phyloP scores from a whole-genome alignment of 108 stramenopile genomes.

The Chaetoceros tenuissimus region DNA sequence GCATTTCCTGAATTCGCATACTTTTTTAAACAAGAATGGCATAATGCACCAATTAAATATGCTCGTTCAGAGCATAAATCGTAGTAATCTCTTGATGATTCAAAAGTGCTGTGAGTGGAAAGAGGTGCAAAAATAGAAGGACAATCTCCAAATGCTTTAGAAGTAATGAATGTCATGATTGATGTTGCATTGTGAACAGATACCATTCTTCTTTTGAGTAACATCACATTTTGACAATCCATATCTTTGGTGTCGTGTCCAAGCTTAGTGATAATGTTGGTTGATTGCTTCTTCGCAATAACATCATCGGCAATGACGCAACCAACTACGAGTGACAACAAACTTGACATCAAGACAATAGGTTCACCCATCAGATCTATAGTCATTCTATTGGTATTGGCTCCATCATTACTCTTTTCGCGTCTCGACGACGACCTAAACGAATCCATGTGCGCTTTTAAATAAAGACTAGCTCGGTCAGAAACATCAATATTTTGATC shows the following conservation, averaged over 20 bases:
- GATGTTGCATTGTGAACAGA: conserved; percentile 33
- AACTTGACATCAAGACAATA: conserved; percentile 18
- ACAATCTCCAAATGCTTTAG: conserved; percentile 47
- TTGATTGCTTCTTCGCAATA: conserved; percentile 12
- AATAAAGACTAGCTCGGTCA: conserved; percentile 39
- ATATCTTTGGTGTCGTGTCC: not conserved
- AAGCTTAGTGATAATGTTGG: conserved; percentile 7
- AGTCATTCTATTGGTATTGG: conserved; percentile 2
- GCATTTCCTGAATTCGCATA: too few species aligned
- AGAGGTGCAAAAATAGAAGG: conserved; percentile 37
- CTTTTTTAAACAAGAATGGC: too few species aligned
- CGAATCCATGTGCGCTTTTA: conserved; percentile 56
- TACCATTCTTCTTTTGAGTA: conserved; percentile 37
- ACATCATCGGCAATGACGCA: conserved; percentile 22
- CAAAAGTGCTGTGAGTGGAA: too few species aligned
- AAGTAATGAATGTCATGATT: conserved; percentile 23
- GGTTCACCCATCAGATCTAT: conserved; percentile 31
- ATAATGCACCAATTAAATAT: too few species aligned
- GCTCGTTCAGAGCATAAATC: too few species aligned
- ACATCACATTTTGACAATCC: conserved; percentile 18
- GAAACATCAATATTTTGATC: conserved; percentile 50
- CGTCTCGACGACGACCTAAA: too few species aligned
- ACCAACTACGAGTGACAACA: conserved; percentile 47
- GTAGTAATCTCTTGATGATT: too few species aligned
- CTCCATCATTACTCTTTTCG: conserved; percentile 7